Conservation (phyloP, 345 rosid genomes). For the Abelmoschus esculentus region DNA sequence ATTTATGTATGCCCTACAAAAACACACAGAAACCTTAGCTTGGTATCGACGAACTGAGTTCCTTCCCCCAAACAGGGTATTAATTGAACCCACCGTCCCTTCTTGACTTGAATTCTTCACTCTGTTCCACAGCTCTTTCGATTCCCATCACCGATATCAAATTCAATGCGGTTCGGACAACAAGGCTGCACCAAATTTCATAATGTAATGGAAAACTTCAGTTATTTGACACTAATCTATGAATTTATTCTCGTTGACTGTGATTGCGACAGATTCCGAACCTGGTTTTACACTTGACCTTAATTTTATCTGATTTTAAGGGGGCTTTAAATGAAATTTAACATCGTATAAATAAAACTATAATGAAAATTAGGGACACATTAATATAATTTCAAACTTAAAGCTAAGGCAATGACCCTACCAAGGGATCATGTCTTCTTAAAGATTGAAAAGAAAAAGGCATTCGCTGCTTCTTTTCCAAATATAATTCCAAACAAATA, state of each 20-base stretch:
- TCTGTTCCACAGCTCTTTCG: background rate
- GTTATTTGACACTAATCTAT: conserved; percentile 4
- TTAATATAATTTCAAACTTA: background rate
- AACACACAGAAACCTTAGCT: too few relatives aligned
- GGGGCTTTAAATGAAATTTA: background rate
- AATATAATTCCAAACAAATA: too few relatives aligned
- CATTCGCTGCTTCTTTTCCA: background rate
- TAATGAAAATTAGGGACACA: too few relatives aligned
- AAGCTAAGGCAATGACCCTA: background rate
- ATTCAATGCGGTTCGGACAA: conserved; percentile 16
- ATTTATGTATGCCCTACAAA: too few relatives aligned
- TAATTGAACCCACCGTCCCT: background rate
- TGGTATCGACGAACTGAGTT: too few relatives aligned
- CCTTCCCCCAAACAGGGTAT: background rate
- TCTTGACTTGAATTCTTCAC: background rate
- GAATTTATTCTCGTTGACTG: background rate
- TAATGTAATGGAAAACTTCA: background rate
- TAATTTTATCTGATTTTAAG: too few relatives aligned
- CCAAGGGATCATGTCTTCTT: background rate
- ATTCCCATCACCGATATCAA: background rate
- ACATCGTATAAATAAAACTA: too few relatives aligned
- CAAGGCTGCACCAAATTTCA: background rate
- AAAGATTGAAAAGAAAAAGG: background rate
- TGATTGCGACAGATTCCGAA: background rate
- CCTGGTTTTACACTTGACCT: too few relatives aligned